Base-by-base conservation (phyloP, 139 green algal species). In the Volvox reticuliferus region DNA sequence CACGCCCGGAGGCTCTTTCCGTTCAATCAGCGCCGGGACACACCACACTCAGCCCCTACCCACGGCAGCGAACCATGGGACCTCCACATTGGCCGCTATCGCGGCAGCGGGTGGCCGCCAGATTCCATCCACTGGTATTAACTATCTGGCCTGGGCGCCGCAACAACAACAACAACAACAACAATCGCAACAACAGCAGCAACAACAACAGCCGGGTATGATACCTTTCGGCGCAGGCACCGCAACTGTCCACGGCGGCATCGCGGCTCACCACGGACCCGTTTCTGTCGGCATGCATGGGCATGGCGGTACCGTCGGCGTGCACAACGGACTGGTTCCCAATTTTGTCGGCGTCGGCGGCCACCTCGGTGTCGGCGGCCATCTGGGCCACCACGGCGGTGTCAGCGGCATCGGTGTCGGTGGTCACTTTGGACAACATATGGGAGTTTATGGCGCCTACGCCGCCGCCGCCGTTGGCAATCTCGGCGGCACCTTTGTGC, bases 11-110 rank as follows among this genome's bases (percentile, higher is more conserved):
- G 62, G 81, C 62, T 79, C 82, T 16, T 93, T 92, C 75, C 65
- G 77, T 62, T 82, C 88, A 20, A 89, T 92, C 30, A 84, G 73
- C 82, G 80, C 87, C n/a, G 28, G 77, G 13, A 36, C 88, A 28
- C 83, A 81, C 83, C 83, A 89, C 83, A 26, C 67, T 26, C 67
- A 67, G 20, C 67, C 83, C 14, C 12, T 89, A 28, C 68, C 83
- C 36, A 80, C 67, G 17, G 1, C 67, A 36, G 0, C 67, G 20
- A 50, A 35, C 67, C 83, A 89, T 28, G 67, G 83, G 32, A 36
- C 30, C 22, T 65, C 24, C 83, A 89, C 67, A 26, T 24, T 88
- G 33, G 82, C 82, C 5, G 82, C 82, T 20, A 33, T 88, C 6
- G 82, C 82, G n/a, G 65, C 26, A 6, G 61, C 82, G 28, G 33